A percentile compares a stretch with the other conserved stretches of the same genome.
Evolutionary conservation across 306 rosid genomes (phyloP).

Genomic region (Lotus japonicus): DNA sequence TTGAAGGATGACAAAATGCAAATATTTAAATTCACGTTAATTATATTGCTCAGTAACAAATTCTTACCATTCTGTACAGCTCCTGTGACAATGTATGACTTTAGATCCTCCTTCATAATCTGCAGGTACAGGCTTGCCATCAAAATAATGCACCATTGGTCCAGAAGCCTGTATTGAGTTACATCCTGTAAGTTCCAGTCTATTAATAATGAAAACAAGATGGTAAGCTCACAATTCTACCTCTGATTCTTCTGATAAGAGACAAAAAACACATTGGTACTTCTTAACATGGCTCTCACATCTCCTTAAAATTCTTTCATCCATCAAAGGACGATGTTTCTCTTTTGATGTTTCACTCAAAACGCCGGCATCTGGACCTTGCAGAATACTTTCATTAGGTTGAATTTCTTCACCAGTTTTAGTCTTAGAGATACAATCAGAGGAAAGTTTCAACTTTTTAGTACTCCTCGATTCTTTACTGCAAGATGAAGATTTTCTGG

Average conservation of each 20-base stretch:
- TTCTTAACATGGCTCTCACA: slow-evolving; percentile 36
- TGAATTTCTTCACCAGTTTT: slow-evolving; percentile 16
- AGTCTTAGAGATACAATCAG: slow-evolving; percentile 17
- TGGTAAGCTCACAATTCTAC: slow-evolving; percentile 27
- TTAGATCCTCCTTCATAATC: slow-evolving; percentile 47
- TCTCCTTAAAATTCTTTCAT: slow-evolving; percentile 33
- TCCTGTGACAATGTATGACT: slow-evolving; percentile 77
- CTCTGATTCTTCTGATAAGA: slow-evolving; percentile 75
- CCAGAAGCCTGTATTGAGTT: slow-evolving; percentile 65
- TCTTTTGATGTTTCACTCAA: slow-evolving; percentile 27
- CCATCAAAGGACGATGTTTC: slow-evolving; percentile 22
- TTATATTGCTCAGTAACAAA: not conserved
- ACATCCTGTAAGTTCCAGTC: not conserved
- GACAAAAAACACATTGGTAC: slow-evolving; percentile 69
- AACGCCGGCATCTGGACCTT: slow-evolving; percentile 8
- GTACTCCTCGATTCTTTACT: slow-evolving; percentile 17
- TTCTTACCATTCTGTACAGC: slow-evolving; percentile 84
- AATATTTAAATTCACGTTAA: not conserved
- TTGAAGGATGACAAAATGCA: not conserved
- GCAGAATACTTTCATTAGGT: slow-evolving; percentile 12
- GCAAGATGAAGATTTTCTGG: slow-evolving; percentile 22
- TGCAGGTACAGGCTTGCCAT: slow-evolving; percentile 51
- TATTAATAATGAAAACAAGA: not conserved
- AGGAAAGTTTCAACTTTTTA: slow-evolving; percentile 35
- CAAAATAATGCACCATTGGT: slow-evolving; percentile 51